Evolutionary conservation across 495 filamentous ascomycete species (phyloP).

Genomic region (Bombardia bombarda): DNA sequence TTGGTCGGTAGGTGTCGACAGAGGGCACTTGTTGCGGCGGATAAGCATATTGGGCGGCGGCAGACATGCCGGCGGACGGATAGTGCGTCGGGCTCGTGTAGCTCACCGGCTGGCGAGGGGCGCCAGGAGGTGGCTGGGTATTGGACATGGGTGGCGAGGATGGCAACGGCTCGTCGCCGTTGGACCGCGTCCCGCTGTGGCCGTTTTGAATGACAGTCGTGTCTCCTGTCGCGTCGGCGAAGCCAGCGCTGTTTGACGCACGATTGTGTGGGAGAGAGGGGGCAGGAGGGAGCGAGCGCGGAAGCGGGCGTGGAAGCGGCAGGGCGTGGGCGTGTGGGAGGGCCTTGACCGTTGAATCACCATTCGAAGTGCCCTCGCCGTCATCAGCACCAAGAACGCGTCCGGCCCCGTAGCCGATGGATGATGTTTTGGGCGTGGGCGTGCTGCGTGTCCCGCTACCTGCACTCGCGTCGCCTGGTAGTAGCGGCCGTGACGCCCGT

Average conservation of each 20-base stretch:
- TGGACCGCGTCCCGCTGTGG: constrained; percentile 18
- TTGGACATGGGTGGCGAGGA: constrained; percentile 39
- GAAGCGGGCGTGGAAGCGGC: too few relatives aligned
- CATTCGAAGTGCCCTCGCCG: constrained; percentile 11
- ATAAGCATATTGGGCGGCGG: constrained; percentile 49
- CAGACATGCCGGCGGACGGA: constrained; percentile 40
- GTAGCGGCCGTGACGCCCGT: constrained; percentile 1
- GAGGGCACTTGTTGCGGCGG: constrained; percentile 23
- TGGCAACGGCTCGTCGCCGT: constrained; percentile 15
- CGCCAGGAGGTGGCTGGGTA: constrained; percentile 33
- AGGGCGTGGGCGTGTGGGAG: constrained; percentile 4
- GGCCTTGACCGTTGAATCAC: constrained; percentile 10
- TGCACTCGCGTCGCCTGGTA: constrained; percentile 4
- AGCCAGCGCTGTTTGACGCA: constrained; percentile 6
- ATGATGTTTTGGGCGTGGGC: neutral
- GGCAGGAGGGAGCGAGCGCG: too few relatives aligned
- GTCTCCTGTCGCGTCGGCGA: constrained; percentile 3
- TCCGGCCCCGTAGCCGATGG: constrained; percentile 6
- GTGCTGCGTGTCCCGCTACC: neutral
- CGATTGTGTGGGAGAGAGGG: constrained; percentile 7
- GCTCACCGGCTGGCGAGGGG: constrained; percentile 39
- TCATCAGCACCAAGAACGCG: constrained; percentile 8
- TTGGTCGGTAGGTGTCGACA: constrained; percentile 23
- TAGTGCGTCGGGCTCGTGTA: constrained; percentile 51
- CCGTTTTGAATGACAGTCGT: neutral